Evolutionary conservation across 2,329 filamentous ascomycete species (phyloP).

Genomic region (Fusarium graminum): DNA sequence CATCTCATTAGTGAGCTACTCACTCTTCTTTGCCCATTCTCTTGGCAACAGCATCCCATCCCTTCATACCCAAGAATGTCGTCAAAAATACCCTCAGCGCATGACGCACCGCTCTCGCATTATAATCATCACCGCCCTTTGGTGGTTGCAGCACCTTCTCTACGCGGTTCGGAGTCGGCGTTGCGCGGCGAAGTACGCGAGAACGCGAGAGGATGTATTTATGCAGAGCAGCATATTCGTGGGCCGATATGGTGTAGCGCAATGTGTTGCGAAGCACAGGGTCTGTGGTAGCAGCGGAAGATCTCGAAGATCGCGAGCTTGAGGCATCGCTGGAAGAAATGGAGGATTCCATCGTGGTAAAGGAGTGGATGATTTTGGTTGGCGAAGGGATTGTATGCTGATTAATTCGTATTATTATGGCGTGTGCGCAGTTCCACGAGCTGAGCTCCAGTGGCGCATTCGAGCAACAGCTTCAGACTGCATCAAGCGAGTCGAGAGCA

Average conservation of each 20-base stretch:
- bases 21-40: slow-evolving; percentile 63
- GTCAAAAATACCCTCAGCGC: slow-evolving; percentile 77
- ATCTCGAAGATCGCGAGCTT: slow-evolving; percentile 39
- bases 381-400: slow-evolving; percentile 21
- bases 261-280: slow-evolving; percentile 86
- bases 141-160: slow-evolving; percentile 55
- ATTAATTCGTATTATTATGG: slow-evolving; percentile 20
- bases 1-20: slow-evolving; percentile 43
- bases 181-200: slow-evolving; percentile 65
- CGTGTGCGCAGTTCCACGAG: slow-evolving; percentile 41
- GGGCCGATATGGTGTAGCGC: slow-evolving; percentile 85
- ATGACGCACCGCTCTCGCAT: slow-evolving; percentile 76
- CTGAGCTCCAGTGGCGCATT: slow-evolving; percentile 48
- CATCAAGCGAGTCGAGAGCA: slow-evolving; percentile 40
- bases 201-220: slow-evolving; percentile 84
- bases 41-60: slow-evolving; percentile 67
- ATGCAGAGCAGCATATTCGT: slow-evolving; percentile 88
- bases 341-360: slow-evolving; percentile 41
- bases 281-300: slow-evolving; percentile 58
- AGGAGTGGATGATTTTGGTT: slow-evolving; percentile 9
- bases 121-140: slow-evolving; percentile 71
- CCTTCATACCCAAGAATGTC: slow-evolving; percentile 73
- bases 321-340: slow-evolving; percentile 42
- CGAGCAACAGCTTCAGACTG: slow-evolving; percentile 36
- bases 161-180: slow-evolving; percentile 68